Percentiles rank a stretch among this genome's conserved stretches.
phyloP scores from a whole-genome alignment of 169 alveolate genomes.

The Blepharisma undulans region DNA sequence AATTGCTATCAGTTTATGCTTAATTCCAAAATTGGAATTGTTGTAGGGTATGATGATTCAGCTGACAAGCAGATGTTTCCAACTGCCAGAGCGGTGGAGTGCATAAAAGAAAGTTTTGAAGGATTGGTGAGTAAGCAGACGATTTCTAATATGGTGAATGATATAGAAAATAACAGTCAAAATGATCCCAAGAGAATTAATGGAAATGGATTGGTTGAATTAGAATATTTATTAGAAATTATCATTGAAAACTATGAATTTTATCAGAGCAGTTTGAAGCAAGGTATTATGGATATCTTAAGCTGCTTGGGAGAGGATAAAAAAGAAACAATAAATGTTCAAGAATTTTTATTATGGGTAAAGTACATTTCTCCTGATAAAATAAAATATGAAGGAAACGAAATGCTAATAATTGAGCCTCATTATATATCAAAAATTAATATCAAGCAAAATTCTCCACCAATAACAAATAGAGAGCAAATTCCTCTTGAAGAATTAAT shows the following conservation, averaged over 20 bases:
- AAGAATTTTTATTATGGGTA: background rate
- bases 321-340: background rate
- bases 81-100: background rate
- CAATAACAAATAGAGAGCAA: background rate
- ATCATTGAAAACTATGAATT: background rate
- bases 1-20: background rate
- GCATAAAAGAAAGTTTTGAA: slow-evolving; percentile 17
- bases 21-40: slow-evolving; percentile 9
- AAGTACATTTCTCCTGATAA: background rate
- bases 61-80: slow-evolving; percentile 40
- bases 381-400: background rate
- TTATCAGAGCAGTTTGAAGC: background rate
- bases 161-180: background rate
- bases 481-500: background rate
- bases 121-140: background rate
- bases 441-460: background rate
- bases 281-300: background rate
- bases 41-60: background rate
- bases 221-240: slow-evolving; percentile 11
- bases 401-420: background rate
- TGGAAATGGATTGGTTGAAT: slow-evolving; percentile 6
- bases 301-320: background rate
- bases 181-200: background rate
- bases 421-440: background rate
- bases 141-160: background rate